phyloP scores from a whole-genome alignment of 169 alveolate genomes.

The Plasmodium blacklocki region DNA sequence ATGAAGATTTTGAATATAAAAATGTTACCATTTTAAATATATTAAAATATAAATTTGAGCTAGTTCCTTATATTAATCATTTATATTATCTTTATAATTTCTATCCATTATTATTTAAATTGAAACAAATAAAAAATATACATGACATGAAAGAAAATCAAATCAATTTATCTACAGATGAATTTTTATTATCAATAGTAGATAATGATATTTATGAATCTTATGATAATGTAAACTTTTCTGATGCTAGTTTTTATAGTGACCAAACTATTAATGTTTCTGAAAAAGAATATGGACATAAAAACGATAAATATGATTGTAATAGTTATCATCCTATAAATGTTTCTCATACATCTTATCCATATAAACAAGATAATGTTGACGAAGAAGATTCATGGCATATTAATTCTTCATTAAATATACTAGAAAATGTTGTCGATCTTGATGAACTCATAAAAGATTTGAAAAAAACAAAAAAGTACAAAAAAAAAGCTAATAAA shows the following conservation, averaged over 20 bases:
- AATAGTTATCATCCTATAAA: slow-evolving; percentile 22
- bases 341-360: not conserved
- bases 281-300: not conserved
- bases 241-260: slow-evolving; percentile 55
- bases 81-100: slow-evolving; percentile 31
- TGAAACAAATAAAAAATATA: slow-evolving; percentile 25
- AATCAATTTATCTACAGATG: not conserved
- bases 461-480: slow-evolving; percentile 38
- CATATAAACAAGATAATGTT: not conserved
- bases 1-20: slow-evolving; percentile 28
- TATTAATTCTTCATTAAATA: slow-evolving; percentile 5
- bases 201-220: slow-evolving; percentile 36
- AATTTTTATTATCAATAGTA: slow-evolving; percentile 11
- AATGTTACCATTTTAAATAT: slow-evolving; percentile 11
- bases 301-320: not conserved
- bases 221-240: slow-evolving; percentile 7
- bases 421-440: slow-evolving; percentile 24
- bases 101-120: slow-evolving; percentile 20
- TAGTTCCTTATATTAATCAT: slow-evolving; percentile 33
- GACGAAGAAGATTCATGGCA: slow-evolving; percentile 3
- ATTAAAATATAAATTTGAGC: slow-evolving; percentile 34
- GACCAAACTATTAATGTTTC: slow-evolving; percentile 16
- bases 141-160: slow-evolving; percentile 28
- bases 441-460: slow-evolving; percentile 50
- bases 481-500: slow-evolving; percentile 11